Conservation (phyloP, 2,329 filamentous ascomycete genomes). For the Escovopsis sp. region DNA sequence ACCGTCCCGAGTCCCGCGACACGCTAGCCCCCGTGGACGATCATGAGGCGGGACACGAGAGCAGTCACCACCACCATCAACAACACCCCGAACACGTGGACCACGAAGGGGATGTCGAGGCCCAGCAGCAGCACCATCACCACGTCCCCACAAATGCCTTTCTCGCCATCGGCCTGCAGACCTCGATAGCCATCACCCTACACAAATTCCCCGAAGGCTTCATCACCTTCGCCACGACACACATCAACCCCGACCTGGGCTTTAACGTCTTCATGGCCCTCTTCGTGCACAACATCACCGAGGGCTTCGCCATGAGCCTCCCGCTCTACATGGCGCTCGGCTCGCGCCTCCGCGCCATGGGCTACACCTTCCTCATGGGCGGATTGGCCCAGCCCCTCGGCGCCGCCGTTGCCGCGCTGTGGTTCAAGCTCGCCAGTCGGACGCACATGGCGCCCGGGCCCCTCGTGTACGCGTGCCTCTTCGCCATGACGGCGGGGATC, state of each 20-base stretch:
- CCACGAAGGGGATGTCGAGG: slow-evolving; percentile 29
- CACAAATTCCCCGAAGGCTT: slow-evolving; percentile 86
- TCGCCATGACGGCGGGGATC: slow-evolving; percentile 79
- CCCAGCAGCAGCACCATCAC: slow-evolving; percentile 50
- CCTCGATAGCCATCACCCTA: slow-evolving; percentile 82
- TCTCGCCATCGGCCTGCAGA: slow-evolving; percentile 87
- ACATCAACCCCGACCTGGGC: slow-evolving; percentile 78
- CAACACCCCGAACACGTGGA: slow-evolving; percentile 11
- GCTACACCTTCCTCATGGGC: slow-evolving; percentile 70
- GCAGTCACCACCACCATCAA: no score
- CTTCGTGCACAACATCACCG: slow-evolving; percentile 95
- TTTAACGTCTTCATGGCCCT: slow-evolving; percentile 89
- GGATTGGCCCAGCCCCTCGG: slow-evolving; percentile 79
- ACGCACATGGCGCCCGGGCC: slow-evolving; percentile 34
- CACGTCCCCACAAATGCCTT: slow-evolving; percentile 92
- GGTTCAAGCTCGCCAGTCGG: slow-evolving; percentile 57
- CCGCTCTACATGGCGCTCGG: slow-evolving; percentile 84
- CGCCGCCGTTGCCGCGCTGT: slow-evolving; percentile 67
- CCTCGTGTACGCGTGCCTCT: slow-evolving; percentile 65
- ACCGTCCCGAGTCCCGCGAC: slow-evolving; percentile 25
- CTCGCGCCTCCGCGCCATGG: slow-evolving; percentile 65
- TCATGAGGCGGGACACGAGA: slow-evolving; percentile 8
- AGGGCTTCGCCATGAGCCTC: slow-evolving; percentile 87
- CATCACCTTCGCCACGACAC: slow-evolving; percentile 93
- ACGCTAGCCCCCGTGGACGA: slow-evolving; percentile 13